These are phyloP conservation scores for Sarocladium brachiariae DNA, from an alignment of 2,329 filamentous ascomycete species.

Conservation along the genomic window DNA sequence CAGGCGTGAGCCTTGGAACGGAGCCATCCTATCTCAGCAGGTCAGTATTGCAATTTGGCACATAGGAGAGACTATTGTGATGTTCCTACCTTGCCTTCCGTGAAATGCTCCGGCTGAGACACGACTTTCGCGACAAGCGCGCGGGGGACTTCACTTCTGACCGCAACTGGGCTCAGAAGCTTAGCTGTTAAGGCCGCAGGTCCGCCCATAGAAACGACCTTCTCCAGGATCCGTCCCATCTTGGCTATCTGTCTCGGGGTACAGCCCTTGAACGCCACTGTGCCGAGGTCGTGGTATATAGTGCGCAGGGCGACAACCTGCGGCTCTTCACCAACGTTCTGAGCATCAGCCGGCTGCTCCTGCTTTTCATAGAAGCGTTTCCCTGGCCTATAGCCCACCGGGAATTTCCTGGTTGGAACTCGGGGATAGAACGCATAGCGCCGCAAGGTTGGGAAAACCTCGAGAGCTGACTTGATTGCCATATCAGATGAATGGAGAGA, in stretches of 20 bases:
- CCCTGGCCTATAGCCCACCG: too few species aligned
- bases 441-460: slow-evolving; percentile 18
- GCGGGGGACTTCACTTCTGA: neutral
- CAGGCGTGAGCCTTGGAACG: too few species aligned
- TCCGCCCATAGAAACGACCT: slow-evolving; percentile 13
- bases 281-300: slow-evolving; percentile 25
- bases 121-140: neutral
- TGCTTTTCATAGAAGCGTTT: too few species aligned
- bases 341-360: too few species aligned
- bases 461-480: slow-evolving; percentile 12
- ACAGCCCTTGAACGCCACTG: slow-evolving; percentile 23
- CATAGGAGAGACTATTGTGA: too few species aligned
- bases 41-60: too few species aligned
- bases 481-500: neutral
- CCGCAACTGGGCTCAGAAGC: neutral
- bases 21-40: too few species aligned
- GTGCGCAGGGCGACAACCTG: neutral
- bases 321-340: neutral
- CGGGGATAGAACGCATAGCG: slow-evolving; percentile 18
- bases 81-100: neutral
- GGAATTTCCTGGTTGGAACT: slow-evolving; percentile 8
- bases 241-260: slow-evolving; percentile 14
- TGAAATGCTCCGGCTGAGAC: neutral
- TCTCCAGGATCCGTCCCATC: slow-evolving; percentile 19
- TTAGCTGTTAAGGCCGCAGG: slow-evolving; percentile 10